phyloP scores from a whole-genome alignment of 2,329 filamentous ascomycete genomes.

The Colletotrichum sp. region DNA sequence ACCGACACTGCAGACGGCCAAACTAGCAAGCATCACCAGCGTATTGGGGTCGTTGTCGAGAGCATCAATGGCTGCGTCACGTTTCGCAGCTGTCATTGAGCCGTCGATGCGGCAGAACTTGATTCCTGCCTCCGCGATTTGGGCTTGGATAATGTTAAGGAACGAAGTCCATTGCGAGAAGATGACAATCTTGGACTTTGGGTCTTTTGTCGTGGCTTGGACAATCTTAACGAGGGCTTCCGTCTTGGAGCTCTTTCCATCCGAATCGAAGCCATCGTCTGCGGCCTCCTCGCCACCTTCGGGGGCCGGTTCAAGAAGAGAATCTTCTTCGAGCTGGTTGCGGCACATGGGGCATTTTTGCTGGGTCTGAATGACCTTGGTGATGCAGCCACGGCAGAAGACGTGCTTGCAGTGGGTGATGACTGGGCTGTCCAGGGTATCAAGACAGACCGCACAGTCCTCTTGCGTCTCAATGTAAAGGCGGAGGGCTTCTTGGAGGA shows the following conservation, averaged over 20 bases:
- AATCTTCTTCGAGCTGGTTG: conserved; percentile 64
- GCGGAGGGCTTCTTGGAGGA: conserved; percentile 77
- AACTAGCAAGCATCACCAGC: conserved; percentile 80
- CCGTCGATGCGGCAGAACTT: conserved; percentile 79
- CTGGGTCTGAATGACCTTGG: conserved; percentile 75
- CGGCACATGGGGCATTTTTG: conserved; percentile 87
- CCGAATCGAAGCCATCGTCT: conserved; percentile 60
- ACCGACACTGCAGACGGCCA: conserved; percentile 84
- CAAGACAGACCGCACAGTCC: conserved; percentile 83
- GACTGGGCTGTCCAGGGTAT: conserved; percentile 72
- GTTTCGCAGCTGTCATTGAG: conserved; percentile 71
- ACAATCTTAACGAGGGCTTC: conserved; percentile 80
- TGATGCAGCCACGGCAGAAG: conserved; percentile 78
- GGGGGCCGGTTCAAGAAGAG: conserved; percentile 68
- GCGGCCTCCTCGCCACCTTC: conserved; percentile 52
- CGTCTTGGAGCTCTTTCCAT: conserved; percentile 80
- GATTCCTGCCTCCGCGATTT: conserved; percentile 66
- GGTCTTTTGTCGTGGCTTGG: conserved; percentile 68
- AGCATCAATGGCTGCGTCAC: conserved; percentile 73
- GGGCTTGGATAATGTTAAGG: conserved; percentile 72
- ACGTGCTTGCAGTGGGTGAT: conserved; percentile 87
- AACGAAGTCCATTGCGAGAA: conserved; percentile 83
- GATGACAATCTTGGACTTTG: conserved; percentile 71
- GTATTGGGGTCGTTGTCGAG: conserved; percentile 72
- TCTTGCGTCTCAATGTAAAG: conserved; percentile 82